Conservation (phyloP, 352 stramenopile species). For the Plasmopara muralis region DNA sequence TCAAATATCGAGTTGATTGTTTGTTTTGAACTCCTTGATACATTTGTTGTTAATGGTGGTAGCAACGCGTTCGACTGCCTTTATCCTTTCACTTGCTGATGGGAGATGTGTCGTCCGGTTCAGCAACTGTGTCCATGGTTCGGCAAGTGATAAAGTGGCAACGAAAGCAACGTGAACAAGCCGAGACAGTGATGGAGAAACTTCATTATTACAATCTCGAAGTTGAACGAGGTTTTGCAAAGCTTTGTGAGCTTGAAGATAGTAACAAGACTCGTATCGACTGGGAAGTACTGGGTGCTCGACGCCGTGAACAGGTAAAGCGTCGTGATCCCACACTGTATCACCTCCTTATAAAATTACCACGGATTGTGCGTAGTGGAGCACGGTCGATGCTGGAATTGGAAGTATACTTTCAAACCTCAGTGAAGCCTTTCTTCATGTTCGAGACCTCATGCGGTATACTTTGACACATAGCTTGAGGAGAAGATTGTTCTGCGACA, state of each 20-base stretch:
- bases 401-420: conserved; percentile 47
- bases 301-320: conserved; percentile 23
- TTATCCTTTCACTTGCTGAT: conserved; percentile 86
- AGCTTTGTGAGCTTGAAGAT: conserved; percentile 24
- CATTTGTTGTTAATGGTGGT: not conserved
- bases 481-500: not conserved
- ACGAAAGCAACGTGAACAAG: conserved; percentile 26
- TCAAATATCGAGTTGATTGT: not conserved
- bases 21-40: not conserved
- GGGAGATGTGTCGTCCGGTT: conserved; percentile 94
- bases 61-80: conserved; percentile 64
- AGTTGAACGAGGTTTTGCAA: conserved; percentile 26
- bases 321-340: not conserved
- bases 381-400: conserved; percentile 21
- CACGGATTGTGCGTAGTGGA: conserved; percentile 36
- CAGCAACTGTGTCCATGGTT: conserved; percentile 82
- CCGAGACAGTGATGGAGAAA: conserved; percentile 24
- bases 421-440: conserved; percentile 62
- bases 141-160: conserved; percentile 58
- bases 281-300: conserved; percentile 18
- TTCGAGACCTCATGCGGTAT: conserved; percentile 78
- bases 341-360: not conserved
- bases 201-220: conserved; percentile 32
- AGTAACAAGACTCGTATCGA: conserved; percentile 4
- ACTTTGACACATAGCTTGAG: conserved; percentile 1